Evolutionary conservation across 1,284 basidiomycete species (phyloP).

Genomic region (Fistulina hepatica): DNA sequence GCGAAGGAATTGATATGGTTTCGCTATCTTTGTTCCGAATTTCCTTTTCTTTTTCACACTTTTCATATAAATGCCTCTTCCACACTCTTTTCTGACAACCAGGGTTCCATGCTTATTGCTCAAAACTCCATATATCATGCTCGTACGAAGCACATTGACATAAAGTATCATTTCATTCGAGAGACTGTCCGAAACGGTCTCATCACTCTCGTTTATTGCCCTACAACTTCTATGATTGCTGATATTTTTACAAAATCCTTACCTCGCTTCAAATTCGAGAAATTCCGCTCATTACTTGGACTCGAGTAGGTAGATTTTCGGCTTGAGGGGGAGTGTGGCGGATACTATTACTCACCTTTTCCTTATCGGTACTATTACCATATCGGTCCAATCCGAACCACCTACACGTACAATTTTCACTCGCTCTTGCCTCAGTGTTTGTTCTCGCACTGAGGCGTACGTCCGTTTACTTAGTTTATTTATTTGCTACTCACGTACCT

Average conservation of each 20-base stretch:
- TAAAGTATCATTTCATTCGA: constrained; percentile 10
- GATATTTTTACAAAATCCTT: constrained; percentile 6
- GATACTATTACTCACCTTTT: too few relatives aligned
- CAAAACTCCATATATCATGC: constrained; percentile 10
- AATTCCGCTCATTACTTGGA: constrained; percentile 1
- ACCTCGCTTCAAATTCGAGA: constrained; percentile 2
- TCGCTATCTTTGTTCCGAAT: constrained; percentile 1
- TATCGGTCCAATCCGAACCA: too few relatives aligned
- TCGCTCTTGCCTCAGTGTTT: too few relatives aligned
- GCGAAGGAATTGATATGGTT: constrained; percentile 6
- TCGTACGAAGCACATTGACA: constrained; percentile 11
- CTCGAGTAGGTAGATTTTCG: constrained; percentile 8
- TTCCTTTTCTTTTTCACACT: constrained; percentile 1
- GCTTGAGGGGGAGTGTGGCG: constrained; percentile 14
- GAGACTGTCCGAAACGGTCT: constrained; percentile 7
- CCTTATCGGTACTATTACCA: too few relatives aligned
- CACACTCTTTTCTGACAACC: constrained; percentile 9
- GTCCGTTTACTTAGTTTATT: too few relatives aligned
- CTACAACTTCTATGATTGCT: constrained; percentile 6
- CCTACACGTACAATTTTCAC: too few relatives aligned
- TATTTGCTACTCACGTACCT: too few relatives aligned
- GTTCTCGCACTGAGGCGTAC: too few relatives aligned
- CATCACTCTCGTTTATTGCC: constrained; percentile 2
- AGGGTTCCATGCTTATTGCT: constrained; percentile 9
- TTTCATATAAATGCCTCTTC: constrained; percentile 5